Evolutionary conservation across 2,329 filamentous ascomycete species (phyloP), one percentile per base, ranked within the genome.

Genomic region (Sclerotinia nivalis): DNA sequence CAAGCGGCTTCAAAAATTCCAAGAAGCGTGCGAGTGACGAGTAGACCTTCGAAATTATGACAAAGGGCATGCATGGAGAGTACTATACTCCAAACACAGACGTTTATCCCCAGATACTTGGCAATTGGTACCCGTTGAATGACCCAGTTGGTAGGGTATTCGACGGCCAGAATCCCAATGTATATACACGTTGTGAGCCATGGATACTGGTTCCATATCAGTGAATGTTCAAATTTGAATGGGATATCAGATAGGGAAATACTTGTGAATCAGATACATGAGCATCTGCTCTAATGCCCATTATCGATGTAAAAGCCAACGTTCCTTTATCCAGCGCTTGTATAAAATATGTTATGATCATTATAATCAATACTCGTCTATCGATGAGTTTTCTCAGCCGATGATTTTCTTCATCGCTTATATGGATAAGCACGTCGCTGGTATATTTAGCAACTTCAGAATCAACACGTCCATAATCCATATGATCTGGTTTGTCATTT

Each of bases 371-470:
- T 2, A 93, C 85, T 45, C 90, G 86, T 72, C 82, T 84, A 79
- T 93, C 89, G 73, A 93, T 91, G 81, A 88, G 82, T 66, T 80
- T 84, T 72, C 87, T 88, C 66, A 93, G 82, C 43, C 89, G 82
- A 52, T 80, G 83, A 78, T 87, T 89, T 68, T 90, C 87, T 70
- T 86, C 87, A 1, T 83, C 80, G 4, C 84, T 82, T 75, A 93
- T 88, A 2, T 86, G 80, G 64, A 92, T 81, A 8, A 81, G 82
- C 25, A 78, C 83, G 25, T 84, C 83, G 28, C 84, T 84, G 40
- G 88, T 86, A 80, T 93, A 93, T 77, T 89, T 86, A 64, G 89
- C 89, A 50, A 93, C 82, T 80, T 93, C 91, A 69, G 85, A 83
- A 80, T 93, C 91, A 69, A 93, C 84, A 75, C 85, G 84, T 34